A percentile compares a stretch with the other conserved stretches of the same genome.
Conservation (phyloP, 2,329 filamentous ascomycete genomes). For the Cladobotryum protrusum region DNA sequence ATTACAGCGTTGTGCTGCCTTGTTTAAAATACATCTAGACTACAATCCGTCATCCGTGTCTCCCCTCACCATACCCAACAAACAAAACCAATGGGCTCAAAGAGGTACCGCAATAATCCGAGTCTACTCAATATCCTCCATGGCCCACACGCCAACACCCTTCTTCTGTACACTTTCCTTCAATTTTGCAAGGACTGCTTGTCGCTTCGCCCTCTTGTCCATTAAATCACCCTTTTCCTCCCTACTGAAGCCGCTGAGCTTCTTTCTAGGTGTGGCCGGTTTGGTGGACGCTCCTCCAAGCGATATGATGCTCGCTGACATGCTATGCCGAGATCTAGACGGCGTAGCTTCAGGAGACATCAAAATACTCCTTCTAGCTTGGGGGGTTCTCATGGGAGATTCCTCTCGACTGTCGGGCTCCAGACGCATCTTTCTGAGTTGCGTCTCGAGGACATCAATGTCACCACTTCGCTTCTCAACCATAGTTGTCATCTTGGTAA, state of each 20-base stretch:
- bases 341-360: constrained; percentile 40
- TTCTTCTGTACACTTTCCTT: constrained; percentile 42
- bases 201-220: constrained; percentile 46
- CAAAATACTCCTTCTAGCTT: constrained; percentile 31
- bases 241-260: constrained; percentile 54
- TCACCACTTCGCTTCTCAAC: constrained; percentile 87
- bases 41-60: no score
- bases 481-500: constrained; percentile 87
- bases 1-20: no score
- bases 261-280: constrained; percentile 50
- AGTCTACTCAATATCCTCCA: constrained; percentile 42
- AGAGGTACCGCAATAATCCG: not conserved
- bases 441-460: constrained; percentile 81
- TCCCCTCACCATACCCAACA: no score
- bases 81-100: no score
- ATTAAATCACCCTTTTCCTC: constrained; percentile 53
- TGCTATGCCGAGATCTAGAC: constrained; percentile 37
- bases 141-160: constrained; percentile 44
- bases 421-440: constrained; percentile 68
- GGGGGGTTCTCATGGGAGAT: constrained; percentile 36
- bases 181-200: constrained; percentile 47
- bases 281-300: constrained; percentile 31
- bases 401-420: constrained; percentile 38
- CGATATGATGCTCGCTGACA: constrained; percentile 31
- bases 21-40: no score